phyloP scores from a whole-genome alignment of 2,329 filamentous ascomycete species.

The Fusarium sp. region DNA sequence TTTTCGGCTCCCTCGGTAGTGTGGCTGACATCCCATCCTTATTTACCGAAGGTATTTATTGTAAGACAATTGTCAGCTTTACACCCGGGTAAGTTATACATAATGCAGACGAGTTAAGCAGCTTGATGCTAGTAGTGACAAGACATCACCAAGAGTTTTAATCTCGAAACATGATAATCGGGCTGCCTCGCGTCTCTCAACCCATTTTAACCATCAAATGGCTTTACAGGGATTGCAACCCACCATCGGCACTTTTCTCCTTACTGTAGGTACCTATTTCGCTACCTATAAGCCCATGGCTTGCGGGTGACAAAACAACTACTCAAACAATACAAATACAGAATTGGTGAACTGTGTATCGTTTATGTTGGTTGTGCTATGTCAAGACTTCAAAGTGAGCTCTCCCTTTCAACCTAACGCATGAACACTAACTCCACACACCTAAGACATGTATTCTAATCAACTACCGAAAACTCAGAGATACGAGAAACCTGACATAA shows the following conservation, averaged over 20 bases:
- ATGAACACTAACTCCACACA: background rate
- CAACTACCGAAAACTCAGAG: background rate
- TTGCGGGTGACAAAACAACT: background rate
- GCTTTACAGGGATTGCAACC: background rate
- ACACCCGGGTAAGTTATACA: background rate
- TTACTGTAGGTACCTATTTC: background rate
- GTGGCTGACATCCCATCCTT: conserved; percentile 8
- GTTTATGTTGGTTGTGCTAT: background rate
- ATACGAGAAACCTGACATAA: background rate
- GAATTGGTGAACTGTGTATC: background rate
- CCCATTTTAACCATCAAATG: background rate
- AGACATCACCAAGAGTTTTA: background rate
- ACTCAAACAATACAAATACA: background rate
- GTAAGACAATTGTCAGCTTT: background rate
- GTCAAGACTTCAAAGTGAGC: background rate
- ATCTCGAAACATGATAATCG: background rate
- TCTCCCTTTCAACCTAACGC: too few species aligned
- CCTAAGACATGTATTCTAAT: background rate
- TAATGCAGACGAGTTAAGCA: background rate
- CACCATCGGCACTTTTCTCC: background rate
- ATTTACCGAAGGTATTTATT: background rate
- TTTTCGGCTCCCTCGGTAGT: conserved; percentile 19
- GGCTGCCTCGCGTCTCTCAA: background rate
- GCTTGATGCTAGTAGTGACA: background rate
- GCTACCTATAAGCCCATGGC: background rate